Conservation (phyloP, 2,329 filamentous ascomycete genomes). For the Elsinoe perseae region DNA sequence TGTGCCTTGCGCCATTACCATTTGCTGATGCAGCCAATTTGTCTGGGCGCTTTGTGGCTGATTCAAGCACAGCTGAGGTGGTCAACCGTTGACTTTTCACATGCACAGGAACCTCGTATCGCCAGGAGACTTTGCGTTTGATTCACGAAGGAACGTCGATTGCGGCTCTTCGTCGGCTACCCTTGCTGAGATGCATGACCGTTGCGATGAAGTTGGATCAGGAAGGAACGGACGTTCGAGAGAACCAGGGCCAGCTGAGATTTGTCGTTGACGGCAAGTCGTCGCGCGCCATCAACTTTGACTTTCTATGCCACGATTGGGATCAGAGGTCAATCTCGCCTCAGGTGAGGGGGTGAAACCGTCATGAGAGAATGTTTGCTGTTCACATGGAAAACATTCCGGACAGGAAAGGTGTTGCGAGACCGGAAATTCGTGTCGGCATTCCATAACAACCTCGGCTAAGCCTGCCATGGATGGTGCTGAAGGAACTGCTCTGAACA, state of each 20-base stretch:
- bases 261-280: not conserved
- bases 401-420: not conserved
- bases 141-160: not conserved
- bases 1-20: not conserved
- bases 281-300: not conserved
- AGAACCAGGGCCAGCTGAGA: not conserved
- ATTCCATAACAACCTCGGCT: not conserved
- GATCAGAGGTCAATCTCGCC: not conserved
- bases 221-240: not conserved
- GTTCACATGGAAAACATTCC: not conserved
- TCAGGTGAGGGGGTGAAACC: not conserved
- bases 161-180: not conserved
- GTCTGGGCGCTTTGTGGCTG: not conserved
- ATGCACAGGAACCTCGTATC: not conserved
- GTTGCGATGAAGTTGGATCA: not conserved
- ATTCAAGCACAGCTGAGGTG: not conserved
- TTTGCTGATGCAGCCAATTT: not conserved
- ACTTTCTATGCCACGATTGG: not conserved
- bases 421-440: not conserved
- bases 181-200: not conserved
- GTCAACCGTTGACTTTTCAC: not conserved
- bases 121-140: not conserved
- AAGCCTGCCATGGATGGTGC: not conserved
- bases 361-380: not conserved
- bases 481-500: not conserved